A percentile compares a stretch with the other conserved stretches of the same genome.
These are phyloP conservation scores for Hsuehochloa calcarea DNA, from an alignment of 176 grass and related monocot species.

Conservation along the genomic window DNA sequence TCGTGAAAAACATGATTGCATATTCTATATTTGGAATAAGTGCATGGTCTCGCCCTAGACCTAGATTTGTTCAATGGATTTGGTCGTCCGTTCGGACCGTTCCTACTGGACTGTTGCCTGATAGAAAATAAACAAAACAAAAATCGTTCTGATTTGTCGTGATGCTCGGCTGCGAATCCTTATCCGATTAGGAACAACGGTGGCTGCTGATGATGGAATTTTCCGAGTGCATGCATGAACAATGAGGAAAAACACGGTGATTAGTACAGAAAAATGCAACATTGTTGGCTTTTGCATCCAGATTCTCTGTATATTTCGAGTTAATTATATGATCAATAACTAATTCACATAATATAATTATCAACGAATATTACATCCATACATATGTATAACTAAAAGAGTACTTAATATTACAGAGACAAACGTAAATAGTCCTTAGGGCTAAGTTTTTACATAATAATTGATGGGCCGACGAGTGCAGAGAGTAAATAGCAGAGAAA, in stretches of 20 bases:
- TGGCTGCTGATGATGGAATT: conserved; percentile 23
- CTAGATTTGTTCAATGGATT: conserved; percentile 50
- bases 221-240: conserved; percentile 36
- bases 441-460: too few species aligned
- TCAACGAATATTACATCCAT: too few species aligned
- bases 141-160: conserved; percentile 11
- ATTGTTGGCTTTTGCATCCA: neutral
- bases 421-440: too few species aligned
- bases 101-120: conserved; percentile 6
- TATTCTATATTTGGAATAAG: conserved; percentile 36
- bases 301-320: too few species aligned
- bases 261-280: conserved; percentile 8
- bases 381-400: too few species aligned
- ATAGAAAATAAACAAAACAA: conserved; percentile 34
- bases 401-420: too few species aligned
- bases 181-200: conserved; percentile 41
- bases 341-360: too few species aligned
- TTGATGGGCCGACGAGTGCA: too few species aligned
- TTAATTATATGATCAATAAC: too few species aligned
- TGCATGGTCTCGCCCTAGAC: conserved; percentile 11
- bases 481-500: too few species aligned
- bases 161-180: conserved; percentile 29
- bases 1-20: conserved; percentile 29
- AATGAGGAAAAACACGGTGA: conserved; percentile 8
- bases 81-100: neutral